Evolutionary conservation across 1,139 yeast genomes (phyloP), one percentile per base, ranked within the genome.

Genomic region (Arxiozyma slooffiae): DNA sequence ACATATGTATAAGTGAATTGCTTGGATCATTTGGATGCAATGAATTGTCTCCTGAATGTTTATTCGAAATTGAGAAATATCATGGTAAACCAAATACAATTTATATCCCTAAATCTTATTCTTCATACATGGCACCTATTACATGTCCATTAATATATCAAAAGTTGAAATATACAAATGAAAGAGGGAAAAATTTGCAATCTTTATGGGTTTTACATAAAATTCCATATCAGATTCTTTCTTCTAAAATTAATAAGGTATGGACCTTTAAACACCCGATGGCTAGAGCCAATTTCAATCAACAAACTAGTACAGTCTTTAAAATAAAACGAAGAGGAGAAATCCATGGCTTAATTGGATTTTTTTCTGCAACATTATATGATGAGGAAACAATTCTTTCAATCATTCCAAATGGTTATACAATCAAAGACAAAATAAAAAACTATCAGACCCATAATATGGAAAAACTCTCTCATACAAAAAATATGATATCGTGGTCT

Each of bases 1-100:
- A 85, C 59, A 62, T 89, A 44, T 75, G 89, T 16, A 74, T 90
- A 1, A 84, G 95, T 42, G 97, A 90, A 63, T 71, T 90, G 34
- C 67, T 90, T 26, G 97, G 97, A 2, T 86, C 96, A 7, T 84
- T 89, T 69, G 97, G 95, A 1, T 92, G 94, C 65, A 90, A 90
- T 65, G 97, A 90, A 63, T 72, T 86, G 17, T 76, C 87, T 16
- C 97, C 97, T 0, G 97, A 90, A 62, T 82, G 94, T 52, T 59
- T 81, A 5, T 59, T 63, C 22, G 60, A 68, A 1, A 59, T 71
- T n/a, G 71, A 70, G 46, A 57, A 58, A 39, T 57, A 58, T 44
- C 68, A 64, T 63, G 17, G 69, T 59, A 57, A 57, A 55, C 48
- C 55, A 4, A 42, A 47, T 2, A 71, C 75, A 18, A 58, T 70